These are phyloP conservation scores for Herpetospermum pedunculosum DNA, from an alignment of 306 rosid species.

Conservation along the genomic window DNA sequence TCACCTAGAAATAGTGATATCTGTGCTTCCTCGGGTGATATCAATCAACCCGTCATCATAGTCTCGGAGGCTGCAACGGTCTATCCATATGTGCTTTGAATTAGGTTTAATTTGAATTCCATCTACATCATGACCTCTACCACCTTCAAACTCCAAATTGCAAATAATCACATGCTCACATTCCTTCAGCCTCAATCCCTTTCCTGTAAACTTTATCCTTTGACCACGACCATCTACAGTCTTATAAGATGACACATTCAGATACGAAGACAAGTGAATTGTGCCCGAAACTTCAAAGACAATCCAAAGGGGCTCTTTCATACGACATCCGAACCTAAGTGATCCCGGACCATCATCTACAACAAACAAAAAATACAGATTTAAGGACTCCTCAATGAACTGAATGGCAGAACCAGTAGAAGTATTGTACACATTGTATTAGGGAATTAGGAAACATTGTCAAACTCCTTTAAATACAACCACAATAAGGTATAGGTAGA, in stretches of 20 bases:
- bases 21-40: constrained; percentile 74
- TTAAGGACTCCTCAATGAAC: not conserved
- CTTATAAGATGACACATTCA: constrained; percentile 66
- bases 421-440: not conserved
- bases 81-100: constrained; percentile 92
- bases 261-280: constrained; percentile 50
- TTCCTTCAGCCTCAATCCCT: constrained; percentile 78
- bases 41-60: constrained; percentile 87
- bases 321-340: constrained; percentile 60
- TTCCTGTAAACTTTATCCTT: constrained; percentile 65
- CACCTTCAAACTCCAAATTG: constrained; percentile 89
- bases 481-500: not conserved
- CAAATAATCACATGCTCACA: constrained; percentile 91
- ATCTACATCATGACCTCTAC: constrained; percentile 86
- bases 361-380: constrained; percentile 9
- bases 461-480: not conserved
- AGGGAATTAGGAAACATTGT: not conserved
- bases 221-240: constrained; percentile 87
- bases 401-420: not conserved
- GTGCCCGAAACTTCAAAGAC: constrained; percentile 83
- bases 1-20: constrained; percentile 82
- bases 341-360: constrained; percentile 98
- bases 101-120: constrained; percentile 95
- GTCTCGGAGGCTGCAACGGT: constrained; percentile 71
- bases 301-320: constrained; percentile 83